Conservation (phyloP, 1,139 yeast genomes). For the Dujonia santamariae region DNA sequence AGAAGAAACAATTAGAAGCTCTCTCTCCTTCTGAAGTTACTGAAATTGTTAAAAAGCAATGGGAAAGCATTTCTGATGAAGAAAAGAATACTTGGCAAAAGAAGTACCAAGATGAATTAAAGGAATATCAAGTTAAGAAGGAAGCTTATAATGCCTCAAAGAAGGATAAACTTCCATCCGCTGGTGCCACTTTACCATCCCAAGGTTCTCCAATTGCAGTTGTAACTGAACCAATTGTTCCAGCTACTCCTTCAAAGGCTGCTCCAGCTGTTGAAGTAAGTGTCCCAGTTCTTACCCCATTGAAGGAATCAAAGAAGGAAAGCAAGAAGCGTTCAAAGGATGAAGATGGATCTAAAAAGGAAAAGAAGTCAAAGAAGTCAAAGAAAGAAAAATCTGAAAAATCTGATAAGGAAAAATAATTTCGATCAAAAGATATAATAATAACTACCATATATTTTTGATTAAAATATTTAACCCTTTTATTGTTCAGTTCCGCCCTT, state of each 20-base stretch:
- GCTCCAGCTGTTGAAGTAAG: constrained; percentile 5
- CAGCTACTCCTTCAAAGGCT: constrained; percentile 1
- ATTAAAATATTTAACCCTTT: no score
- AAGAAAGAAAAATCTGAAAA: constrained; percentile 24
- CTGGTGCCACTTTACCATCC: constrained; percentile 12
- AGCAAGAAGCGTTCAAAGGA: constrained; percentile 15
- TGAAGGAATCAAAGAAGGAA: constrained; percentile 13
- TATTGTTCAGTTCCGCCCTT: no score
- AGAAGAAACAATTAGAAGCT: constrained; percentile 54
- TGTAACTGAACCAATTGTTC: no score
- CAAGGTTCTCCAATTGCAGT: constrained; percentile 4
- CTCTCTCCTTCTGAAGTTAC: constrained; percentile 75
- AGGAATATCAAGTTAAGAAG: constrained; percentile 59
- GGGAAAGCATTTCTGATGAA: constrained; percentile 65
- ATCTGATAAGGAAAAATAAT: no score
- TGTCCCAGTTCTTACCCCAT: constrained; percentile 7
- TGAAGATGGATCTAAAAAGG: constrained; percentile 10
- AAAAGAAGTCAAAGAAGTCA: constrained; percentile 20
- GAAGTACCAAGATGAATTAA: constrained; percentile 64
- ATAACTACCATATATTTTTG: no score
- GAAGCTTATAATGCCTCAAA: constrained; percentile 59
- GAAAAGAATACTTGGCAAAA: constrained; percentile 78
- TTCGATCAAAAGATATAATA: no score
- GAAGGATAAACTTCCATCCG: constrained; percentile 12
- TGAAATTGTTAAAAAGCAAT: constrained; percentile 70